phyloP scores from a whole-genome alignment of 345 rosid genomes.

The Atalantia buxifolia region DNA sequence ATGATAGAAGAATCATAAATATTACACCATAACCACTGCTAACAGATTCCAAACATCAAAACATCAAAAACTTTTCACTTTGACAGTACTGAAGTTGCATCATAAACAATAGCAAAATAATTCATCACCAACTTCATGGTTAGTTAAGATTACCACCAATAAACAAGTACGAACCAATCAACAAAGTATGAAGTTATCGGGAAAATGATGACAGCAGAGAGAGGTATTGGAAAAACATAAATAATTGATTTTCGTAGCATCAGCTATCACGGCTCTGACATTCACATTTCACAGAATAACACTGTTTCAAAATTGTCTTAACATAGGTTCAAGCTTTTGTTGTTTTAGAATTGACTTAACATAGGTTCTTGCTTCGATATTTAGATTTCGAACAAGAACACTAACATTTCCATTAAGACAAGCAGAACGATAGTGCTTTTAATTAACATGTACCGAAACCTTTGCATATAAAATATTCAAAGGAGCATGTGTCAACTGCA shows the following conservation, averaged over 20 bases:
- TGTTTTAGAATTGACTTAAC: no score
- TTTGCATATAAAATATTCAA: neutral
- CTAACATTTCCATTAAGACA: neutral
- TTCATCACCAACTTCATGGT: neutral
- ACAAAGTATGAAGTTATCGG: neutral
- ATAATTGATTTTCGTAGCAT: neutral
- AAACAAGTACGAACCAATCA: neutral
- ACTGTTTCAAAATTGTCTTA: neutral
- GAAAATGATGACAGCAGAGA: neutral
- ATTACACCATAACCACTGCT: neutral
- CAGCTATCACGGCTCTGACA: neutral
- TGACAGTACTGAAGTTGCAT: neutral
- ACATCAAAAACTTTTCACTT: neutral
- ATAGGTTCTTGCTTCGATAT: neutral
- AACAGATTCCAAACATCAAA: conserved; percentile 2
- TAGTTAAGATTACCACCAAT: neutral
- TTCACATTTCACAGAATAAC: neutral
- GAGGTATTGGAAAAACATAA: neutral
- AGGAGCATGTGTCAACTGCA: neutral
- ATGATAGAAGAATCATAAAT: conserved; percentile 13
- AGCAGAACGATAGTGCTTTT: neutral
- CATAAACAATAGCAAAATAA: neutral
- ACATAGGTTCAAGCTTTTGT: neutral
- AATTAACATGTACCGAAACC: neutral
- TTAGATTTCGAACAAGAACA: neutral